Conservation (phyloP, 495 filamentous ascomycete species). For the Trichoderma parareesei region DNA sequence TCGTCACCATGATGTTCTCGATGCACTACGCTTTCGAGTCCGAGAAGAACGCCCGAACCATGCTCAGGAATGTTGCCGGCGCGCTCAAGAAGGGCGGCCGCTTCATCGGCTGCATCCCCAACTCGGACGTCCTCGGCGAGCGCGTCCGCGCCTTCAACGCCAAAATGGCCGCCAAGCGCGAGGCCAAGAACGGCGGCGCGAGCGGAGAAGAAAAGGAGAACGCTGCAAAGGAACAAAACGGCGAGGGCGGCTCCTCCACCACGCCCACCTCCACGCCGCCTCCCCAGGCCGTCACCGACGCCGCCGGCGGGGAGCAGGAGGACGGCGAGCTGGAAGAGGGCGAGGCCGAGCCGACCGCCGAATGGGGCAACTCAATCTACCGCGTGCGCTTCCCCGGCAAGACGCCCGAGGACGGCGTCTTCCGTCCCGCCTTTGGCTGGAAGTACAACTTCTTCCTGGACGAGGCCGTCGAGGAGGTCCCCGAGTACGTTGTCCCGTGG, state of each 20-base stretch:
- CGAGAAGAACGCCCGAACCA: conserved; percentile 77
- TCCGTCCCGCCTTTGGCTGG: conserved; percentile 94
- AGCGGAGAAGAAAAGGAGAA: conserved; percentile 15
- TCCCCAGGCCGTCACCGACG: not conserved
- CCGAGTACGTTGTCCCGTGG: conserved; percentile 98
- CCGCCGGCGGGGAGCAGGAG: not conserved
- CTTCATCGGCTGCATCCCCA: conserved; percentile 88
- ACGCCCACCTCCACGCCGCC: not conserved
- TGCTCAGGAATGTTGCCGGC: conserved; percentile 89
- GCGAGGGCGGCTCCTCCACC: conserved; percentile 11
- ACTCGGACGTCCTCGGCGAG: conserved; percentile 74
- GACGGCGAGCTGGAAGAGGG: conserved; percentile 42
- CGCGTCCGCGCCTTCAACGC: conserved; percentile 56
- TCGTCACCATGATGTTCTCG: conserved; percentile 97
- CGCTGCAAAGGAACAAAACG: conserved; percentile 14
- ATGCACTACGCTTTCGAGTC: conserved; percentile 98
- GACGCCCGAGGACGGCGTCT: conserved; percentile 71
- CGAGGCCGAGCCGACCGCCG: conserved; percentile 47
- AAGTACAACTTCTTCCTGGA: conserved; percentile 93
- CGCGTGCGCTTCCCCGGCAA: conserved; percentile 74
- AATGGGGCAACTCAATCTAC: conserved; percentile 94
- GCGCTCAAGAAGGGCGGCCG: conserved; percentile 86
- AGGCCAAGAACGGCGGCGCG: conserved; percentile 27
- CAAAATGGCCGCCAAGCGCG: conserved; percentile 41
- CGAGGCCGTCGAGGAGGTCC: conserved; percentile 91